A percentile compares a stretch with the other conserved stretches of the same genome.
Conservation (phyloP, 352 stramenopile genomes). For the Globisporangium acanthophoron region DNA sequence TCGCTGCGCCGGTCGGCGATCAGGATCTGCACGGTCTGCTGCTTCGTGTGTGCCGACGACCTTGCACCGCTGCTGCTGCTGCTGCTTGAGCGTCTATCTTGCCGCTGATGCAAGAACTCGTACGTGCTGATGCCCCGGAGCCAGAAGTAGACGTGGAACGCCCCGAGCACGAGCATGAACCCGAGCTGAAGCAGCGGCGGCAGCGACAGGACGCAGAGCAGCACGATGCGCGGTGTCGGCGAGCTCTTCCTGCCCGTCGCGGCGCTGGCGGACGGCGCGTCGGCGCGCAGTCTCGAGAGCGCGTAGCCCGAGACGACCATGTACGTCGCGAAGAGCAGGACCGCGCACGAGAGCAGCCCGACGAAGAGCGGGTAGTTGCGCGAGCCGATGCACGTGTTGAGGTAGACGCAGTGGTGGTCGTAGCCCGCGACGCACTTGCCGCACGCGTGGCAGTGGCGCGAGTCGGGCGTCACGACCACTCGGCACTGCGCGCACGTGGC, state of each 20-base stretch:
- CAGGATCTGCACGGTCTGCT: background rate
- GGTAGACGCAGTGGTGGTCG: constrained; percentile 94
- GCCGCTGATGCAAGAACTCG: constrained; percentile 45
- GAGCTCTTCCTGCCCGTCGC: background rate
- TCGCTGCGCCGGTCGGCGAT: background rate
- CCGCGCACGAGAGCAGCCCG: constrained; percentile 46
- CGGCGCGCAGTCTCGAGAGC: constrained; percentile 18
- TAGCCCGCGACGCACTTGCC: constrained; percentile 93
- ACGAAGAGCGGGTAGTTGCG: constrained; percentile 65
- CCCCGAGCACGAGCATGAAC: constrained; percentile 46
- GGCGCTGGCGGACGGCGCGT: background rate
- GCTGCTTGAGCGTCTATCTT: background rate
- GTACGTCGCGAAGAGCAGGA: constrained; percentile 51
- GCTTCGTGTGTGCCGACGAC: background rate
- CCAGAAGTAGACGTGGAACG: constrained; percentile 64
- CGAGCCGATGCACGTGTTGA: constrained; percentile 92
- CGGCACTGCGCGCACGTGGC: constrained; percentile 34
- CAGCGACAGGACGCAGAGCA: constrained; percentile 31
- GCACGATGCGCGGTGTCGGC: constrained; percentile 10
- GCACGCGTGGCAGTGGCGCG: constrained; percentile 89
- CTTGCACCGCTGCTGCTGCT: background rate
- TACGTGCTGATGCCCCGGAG: constrained; percentile 42
- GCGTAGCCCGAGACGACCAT: constrained; percentile 40
- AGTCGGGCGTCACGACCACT: constrained; percentile 31
- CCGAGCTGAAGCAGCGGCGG: constrained; percentile 50